Evolutionary conservation across 768 basidiomycete genomes (phyloP).

Genomic region (Zangia roseola): DNA sequence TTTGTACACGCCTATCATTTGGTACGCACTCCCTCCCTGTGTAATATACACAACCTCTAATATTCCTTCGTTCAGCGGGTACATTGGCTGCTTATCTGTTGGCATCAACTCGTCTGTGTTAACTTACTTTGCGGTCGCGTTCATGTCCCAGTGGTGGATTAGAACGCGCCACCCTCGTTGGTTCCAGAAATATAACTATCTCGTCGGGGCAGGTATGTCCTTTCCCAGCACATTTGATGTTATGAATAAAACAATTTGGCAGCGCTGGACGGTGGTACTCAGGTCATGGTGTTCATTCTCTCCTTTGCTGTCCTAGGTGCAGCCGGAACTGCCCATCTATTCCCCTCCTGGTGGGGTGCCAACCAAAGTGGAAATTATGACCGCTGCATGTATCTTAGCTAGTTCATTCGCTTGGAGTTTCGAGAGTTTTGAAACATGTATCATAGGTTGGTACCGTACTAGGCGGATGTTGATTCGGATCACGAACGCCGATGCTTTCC

Average conservation of each 20-base stretch:
- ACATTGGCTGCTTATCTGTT: slow-evolving; percentile 15
- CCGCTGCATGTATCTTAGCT: slow-evolving; percentile 17
- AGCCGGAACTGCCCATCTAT: slow-evolving; percentile 45
- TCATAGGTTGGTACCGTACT: too few species aligned
- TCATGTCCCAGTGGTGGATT: slow-evolving; percentile 39
- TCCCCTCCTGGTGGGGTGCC: slow-evolving; percentile 58
- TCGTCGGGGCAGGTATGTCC: slow-evolving; percentile 40
- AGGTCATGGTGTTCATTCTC: slow-evolving; percentile 55
- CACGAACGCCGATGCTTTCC: too few species aligned
- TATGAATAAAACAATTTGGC: background rate
- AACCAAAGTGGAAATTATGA: slow-evolving; percentile 47
- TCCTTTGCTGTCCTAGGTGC: slow-evolving; percentile 52
- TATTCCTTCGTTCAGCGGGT: background rate
- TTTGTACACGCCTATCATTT: slow-evolving; percentile 31
- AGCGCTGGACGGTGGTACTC: slow-evolving; percentile 38
- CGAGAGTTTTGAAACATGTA: too few species aligned
- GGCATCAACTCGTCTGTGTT: slow-evolving; percentile 29
- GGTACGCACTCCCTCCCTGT: slow-evolving; percentile 12
- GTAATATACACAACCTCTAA: background rate
- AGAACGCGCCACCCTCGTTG: slow-evolving; percentile 35
- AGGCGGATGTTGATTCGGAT: too few species aligned
- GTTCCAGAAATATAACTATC: slow-evolving; percentile 40
- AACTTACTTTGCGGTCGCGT: slow-evolving; percentile 20
- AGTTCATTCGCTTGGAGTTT: background rate
- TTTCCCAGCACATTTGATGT: background rate